Percentiles rank a stretch among this genome's conserved stretches.
Evolutionary conservation across 768 basidiomycete species (phyloP).

Genomic region (Nidularia pulvinata): DNA sequence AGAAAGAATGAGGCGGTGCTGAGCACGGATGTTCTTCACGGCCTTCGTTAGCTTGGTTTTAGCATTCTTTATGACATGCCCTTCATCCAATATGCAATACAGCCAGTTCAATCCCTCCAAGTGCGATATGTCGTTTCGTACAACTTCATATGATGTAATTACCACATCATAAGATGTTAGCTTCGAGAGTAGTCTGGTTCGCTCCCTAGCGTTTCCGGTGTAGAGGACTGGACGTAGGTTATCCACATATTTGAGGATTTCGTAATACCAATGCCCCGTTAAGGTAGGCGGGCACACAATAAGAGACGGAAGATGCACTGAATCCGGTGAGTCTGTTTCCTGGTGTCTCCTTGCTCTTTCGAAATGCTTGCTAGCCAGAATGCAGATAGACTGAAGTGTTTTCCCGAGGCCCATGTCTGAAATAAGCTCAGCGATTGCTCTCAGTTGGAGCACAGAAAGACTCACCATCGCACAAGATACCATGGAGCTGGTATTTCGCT

Average conservation of each 20-base stretch:
- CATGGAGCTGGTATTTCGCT: conserved; percentile 96
- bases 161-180: conserved; percentile 83
- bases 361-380: conserved; percentile 90
- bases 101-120: conserved; percentile 82
- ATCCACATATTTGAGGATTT: conserved; percentile 90
- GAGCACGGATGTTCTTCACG: conserved; percentile 86
- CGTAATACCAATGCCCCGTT: conserved; percentile 99
- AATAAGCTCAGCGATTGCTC: neutral
- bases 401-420: conserved; percentile 99
- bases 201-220: conserved; percentile 84
- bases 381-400: conserved; percentile 97
- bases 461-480: conserved; percentile 95
- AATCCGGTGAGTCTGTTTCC: conserved; percentile 68
- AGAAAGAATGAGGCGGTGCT: conserved; percentile 93
- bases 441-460: neutral
- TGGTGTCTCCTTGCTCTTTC: conserved; percentile 76
- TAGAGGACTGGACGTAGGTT: conserved; percentile 87
- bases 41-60: conserved; percentile 98
- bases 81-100: conserved; percentile 97
- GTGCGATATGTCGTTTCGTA: conserved; percentile 87
- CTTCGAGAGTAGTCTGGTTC: conserved; percentile 63
- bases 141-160: conserved; percentile 97
- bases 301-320: conserved; percentile 88
- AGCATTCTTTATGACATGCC: conserved; percentile 98
- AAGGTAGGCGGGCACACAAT: conserved; percentile 97